Evolutionary conservation across 2,329 filamentous ascomycete genomes (phyloP).

Genomic region (Cladosporium sp.): DNA sequence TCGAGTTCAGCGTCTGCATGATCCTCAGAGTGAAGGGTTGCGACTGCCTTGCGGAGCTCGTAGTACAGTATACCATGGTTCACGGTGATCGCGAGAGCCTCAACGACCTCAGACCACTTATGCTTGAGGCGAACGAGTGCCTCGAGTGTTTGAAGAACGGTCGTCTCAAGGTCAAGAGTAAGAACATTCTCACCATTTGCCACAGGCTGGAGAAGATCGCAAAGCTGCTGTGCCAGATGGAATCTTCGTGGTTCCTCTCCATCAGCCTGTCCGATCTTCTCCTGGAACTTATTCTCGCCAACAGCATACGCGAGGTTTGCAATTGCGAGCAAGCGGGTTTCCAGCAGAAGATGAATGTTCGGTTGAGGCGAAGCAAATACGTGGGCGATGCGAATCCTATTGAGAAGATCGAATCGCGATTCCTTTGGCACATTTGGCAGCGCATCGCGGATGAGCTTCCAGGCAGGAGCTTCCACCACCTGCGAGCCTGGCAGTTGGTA

Average conservation of each 20-base stretch:
- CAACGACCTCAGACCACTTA: slow-evolving; percentile 76
- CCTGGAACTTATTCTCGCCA: slow-evolving; percentile 73
- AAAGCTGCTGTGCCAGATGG: slow-evolving; percentile 87
- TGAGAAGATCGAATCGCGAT: slow-evolving; percentile 77
- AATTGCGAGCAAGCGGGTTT: slow-evolving; percentile 75
- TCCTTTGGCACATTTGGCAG: slow-evolving; percentile 63
- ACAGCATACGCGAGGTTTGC: slow-evolving; percentile 90
- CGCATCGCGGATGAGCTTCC: slow-evolving; percentile 40
- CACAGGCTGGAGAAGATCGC: slow-evolving; percentile 83
- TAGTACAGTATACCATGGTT: slow-evolving; percentile 95
- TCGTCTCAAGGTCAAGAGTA: slow-evolving; percentile 73
- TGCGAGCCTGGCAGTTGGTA: slow-evolving; percentile 60
- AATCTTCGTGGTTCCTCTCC: slow-evolving; percentile 82
- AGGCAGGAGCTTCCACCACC: slow-evolving; percentile 38
- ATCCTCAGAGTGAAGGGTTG: slow-evolving; percentile 64
- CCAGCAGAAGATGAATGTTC: slow-evolving; percentile 68
- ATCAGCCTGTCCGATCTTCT: slow-evolving; percentile 82
- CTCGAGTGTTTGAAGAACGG: slow-evolving; percentile 76
- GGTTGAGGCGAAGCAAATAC: slow-evolving; percentile 64
- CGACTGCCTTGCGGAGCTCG: slow-evolving; percentile 83
- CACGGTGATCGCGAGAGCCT: slow-evolving; percentile 90
- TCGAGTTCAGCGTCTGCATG: slow-evolving; percentile 56
- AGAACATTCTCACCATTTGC: slow-evolving; percentile 63
- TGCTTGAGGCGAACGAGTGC: slow-evolving; percentile 75
- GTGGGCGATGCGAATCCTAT: slow-evolving; percentile 78